phyloP scores from a whole-genome alignment of 345 rosid genomes.

The Lepidium sativum region DNA sequence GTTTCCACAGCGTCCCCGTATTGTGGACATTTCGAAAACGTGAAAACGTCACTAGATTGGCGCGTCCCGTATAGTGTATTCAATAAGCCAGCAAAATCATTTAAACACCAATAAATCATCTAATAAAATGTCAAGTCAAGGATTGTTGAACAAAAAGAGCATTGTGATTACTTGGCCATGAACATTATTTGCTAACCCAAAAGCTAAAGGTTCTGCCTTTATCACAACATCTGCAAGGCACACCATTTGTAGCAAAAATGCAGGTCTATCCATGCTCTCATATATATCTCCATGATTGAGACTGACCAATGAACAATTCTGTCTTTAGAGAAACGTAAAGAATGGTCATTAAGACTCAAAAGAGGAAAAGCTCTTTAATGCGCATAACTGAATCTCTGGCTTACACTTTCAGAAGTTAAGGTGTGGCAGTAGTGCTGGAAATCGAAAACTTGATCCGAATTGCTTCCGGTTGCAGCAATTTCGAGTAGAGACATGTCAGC shows the following conservation, averaged over 20 bases:
- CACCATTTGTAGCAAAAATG: constrained; percentile 47
- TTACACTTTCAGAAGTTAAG: constrained; percentile 67
- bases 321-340: constrained; percentile 16
- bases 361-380: not conserved
- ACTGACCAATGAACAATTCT: constrained; percentile 67
- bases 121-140: not conserved
- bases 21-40: too few species aligned
- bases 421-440: constrained; percentile 81
- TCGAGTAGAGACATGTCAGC: constrained; percentile 84
- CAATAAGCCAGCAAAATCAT: not conserved
- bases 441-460: constrained; percentile 50
- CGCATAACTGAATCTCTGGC: constrained; percentile 8
- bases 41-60: too few species aligned
- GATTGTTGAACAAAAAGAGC: not conserved
- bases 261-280: constrained; percentile 42
- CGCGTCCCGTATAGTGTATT: too few species aligned
- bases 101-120: not conserved
- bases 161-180: constrained; percentile 69
- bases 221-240: constrained; percentile 70
- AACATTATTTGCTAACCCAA: constrained; percentile 87
- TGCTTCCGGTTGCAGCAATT: constrained; percentile 59
- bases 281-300: constrained; percentile 81
- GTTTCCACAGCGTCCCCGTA: too few species aligned
- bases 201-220: constrained; percentile 75
- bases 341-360: not conserved